Evolutionary conservation across 192 early-diverging fungal species (phyloP).

Genomic region (Podila clonocystis): DNA sequence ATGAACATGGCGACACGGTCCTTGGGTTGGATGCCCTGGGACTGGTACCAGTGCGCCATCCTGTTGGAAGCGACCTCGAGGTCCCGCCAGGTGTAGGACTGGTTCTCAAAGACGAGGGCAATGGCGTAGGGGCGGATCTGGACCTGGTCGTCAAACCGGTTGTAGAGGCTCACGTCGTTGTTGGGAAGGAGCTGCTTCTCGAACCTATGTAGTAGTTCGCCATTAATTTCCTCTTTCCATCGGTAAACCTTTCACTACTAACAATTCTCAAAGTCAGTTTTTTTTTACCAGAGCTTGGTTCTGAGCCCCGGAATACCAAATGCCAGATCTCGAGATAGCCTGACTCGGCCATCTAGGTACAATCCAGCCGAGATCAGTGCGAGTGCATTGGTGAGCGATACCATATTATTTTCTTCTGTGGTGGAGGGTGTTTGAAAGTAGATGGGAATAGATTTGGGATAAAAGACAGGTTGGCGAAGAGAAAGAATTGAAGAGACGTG

Average conservation of each 20-base stretch:
- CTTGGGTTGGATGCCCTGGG: slow-evolving; percentile 12
- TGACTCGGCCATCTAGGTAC: slow-evolving; percentile 21
- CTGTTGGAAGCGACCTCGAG: slow-evolving; percentile 49
- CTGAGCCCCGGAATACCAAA: slow-evolving; percentile 20
- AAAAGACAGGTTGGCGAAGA: no score
- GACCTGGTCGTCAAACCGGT: slow-evolving; percentile 34
- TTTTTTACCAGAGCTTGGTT: slow-evolving; percentile 8
- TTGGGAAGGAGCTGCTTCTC: slow-evolving; percentile 12
- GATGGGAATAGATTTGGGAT: no score
- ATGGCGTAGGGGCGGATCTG: slow-evolving; percentile 19
- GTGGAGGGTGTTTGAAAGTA: background rate
- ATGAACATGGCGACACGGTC: slow-evolving; percentile 66
- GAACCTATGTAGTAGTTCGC: slow-evolving; percentile 7
- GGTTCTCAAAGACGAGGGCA: slow-evolving; percentile 52
- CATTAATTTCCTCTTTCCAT: background rate
- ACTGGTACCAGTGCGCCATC: slow-evolving; percentile 38
- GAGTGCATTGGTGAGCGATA: slow-evolving; percentile 12
- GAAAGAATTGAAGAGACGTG: background rate
- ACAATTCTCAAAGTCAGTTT: no score
- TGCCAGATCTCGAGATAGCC: slow-evolving; percentile 23
- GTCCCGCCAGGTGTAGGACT: slow-evolving; percentile 55
- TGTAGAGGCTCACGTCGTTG: slow-evolving; percentile 31
- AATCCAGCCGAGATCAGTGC: slow-evolving; percentile 18
- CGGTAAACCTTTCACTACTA: background rate
- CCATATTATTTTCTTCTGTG: slow-evolving; percentile 1